A percentile compares a stretch with the other conserved stretches of the same genome.
Evolutionary conservation across 352 stramenopile genomes (phyloP).

Genomic region (Globisporangium emineosum): DNA sequence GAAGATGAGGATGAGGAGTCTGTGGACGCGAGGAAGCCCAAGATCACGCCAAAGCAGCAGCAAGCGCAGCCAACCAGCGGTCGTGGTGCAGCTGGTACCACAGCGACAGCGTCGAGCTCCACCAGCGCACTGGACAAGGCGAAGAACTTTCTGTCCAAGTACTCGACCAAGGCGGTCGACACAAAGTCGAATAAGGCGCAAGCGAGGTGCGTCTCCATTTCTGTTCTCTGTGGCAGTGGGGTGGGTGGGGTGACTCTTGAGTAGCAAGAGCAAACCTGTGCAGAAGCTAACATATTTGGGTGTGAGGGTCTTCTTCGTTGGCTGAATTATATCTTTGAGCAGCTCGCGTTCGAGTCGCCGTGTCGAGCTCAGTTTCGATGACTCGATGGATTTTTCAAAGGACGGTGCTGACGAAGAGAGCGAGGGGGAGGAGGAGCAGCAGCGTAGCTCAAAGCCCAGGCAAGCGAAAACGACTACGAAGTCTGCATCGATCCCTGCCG

Average conservation of each 20-base stretch:
- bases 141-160: slow-evolving; percentile 74
- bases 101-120: not conserved
- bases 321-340: not conserved
- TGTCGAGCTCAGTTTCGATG: slow-evolving; percentile 52
- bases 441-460: not conserved
- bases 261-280: not conserved
- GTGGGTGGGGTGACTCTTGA: too few species aligned
- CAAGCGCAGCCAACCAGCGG: not conserved
- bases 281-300: not conserved
- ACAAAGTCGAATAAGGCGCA: slow-evolving; percentile 13
- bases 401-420: slow-evolving; percentile 8
- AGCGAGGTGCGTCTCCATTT: not conserved
- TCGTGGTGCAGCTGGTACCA: too few species aligned
- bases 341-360: slow-evolving; percentile 20
- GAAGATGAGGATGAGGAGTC: not conserved
- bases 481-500: not conserved
- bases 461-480: not conserved
- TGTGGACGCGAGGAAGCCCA: not conserved
- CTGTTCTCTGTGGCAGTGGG: too few species aligned
- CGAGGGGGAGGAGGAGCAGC: not conserved
- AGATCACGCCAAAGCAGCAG: not conserved
- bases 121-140: slow-evolving; percentile 59
- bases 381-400: slow-evolving; percentile 37
- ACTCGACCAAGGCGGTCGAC: slow-evolving; percentile 35
- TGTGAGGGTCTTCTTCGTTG: not conserved